These are phyloP conservation scores for Termitomyces titanicus DNA, from an alignment of 768 basidiomycete species.

Conservation along the genomic window DNA sequence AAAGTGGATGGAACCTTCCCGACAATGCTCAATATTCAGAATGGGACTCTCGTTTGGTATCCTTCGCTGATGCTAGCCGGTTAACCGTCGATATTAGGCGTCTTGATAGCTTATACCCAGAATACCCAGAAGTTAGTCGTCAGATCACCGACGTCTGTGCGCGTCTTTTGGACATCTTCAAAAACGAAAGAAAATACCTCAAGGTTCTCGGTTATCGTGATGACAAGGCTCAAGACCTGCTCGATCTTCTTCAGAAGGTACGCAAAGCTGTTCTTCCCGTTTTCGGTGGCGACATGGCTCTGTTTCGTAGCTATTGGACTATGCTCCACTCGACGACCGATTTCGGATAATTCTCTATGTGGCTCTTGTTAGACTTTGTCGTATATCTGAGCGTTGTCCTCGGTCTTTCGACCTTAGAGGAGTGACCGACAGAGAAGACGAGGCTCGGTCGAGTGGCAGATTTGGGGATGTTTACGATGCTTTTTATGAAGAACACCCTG, in stretches of 20 bases:
- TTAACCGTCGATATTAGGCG: background rate
- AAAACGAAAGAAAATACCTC: constrained; percentile 8
- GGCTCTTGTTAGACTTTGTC: constrained; percentile 22
- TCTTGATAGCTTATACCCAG: background rate
- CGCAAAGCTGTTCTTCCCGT: background rate
- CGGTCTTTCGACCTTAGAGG: constrained; percentile 17
- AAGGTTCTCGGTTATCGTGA: constrained; percentile 10
- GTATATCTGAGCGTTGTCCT: constrained; percentile 23
- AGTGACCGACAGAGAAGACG: background rate
- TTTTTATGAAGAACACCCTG: background rate
- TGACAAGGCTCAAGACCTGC: constrained; percentile 14
- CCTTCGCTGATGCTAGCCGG: background rate
- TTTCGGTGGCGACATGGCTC: background rate
- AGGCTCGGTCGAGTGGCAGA: constrained; percentile 13
- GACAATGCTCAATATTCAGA: too few species aligned
- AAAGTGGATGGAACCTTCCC: background rate
- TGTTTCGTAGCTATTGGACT: constrained; percentile 15
- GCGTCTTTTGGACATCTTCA: constrained; percentile 8
- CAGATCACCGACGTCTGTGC: background rate
- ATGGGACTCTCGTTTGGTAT: background rate
- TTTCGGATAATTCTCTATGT: constrained; percentile 11
- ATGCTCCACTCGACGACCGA: constrained; percentile 5
- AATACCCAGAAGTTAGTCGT: background rate
- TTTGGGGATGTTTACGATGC: constrained; percentile 26
- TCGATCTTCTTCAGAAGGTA: constrained; percentile 24